phyloP scores from a whole-genome alignment of 1,284 basidiomycete species.

The Exsudoporus floridanus region DNA sequence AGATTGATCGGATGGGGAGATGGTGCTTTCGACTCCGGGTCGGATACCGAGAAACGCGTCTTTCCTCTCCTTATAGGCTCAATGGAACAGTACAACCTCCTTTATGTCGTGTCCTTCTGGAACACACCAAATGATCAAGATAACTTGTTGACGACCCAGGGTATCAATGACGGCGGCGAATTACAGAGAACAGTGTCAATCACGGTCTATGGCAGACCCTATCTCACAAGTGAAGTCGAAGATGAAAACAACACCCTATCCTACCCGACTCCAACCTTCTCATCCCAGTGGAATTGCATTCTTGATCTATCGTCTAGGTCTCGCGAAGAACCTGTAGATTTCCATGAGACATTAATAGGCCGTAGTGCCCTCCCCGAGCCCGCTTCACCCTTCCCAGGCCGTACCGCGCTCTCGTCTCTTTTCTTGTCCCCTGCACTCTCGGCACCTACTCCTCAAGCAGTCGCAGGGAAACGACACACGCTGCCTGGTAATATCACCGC shows the following conservation, averaged over 20 bases:
- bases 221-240: constrained; percentile 22
- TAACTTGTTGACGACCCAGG: constrained; percentile 37
- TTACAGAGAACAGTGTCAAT: constrained; percentile 77
- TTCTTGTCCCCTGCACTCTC: constrained; percentile 20
- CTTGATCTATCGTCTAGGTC: constrained; percentile 66
- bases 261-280: constrained; percentile 72
- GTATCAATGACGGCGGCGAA: constrained; percentile 37
- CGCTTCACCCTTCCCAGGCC: constrained; percentile 67
- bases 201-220: constrained; percentile 73
- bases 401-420: constrained; percentile 27
- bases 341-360: constrained; percentile 28
- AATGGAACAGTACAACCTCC: constrained; percentile 80
- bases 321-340: constrained; percentile 24
- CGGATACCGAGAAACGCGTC: constrained; percentile 40
- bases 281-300: constrained; percentile 84
- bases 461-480: constrained; percentile 63
- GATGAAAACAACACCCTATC: constrained; percentile 24
- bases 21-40: constrained; percentile 32
- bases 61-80: constrained; percentile 73
- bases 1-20: constrained; percentile 70
- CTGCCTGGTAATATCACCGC: constrained; percentile 39
- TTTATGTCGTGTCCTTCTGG: constrained; percentile 80
- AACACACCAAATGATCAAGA: constrained; percentile 62
- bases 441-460: constrained; percentile 34
- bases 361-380: constrained; percentile 66